Percentiles rank a stretch among this genome's conserved stretches.
Conservation (phyloP, 768 basidiomycete genomes). For the Leccinum variicolor region DNA sequence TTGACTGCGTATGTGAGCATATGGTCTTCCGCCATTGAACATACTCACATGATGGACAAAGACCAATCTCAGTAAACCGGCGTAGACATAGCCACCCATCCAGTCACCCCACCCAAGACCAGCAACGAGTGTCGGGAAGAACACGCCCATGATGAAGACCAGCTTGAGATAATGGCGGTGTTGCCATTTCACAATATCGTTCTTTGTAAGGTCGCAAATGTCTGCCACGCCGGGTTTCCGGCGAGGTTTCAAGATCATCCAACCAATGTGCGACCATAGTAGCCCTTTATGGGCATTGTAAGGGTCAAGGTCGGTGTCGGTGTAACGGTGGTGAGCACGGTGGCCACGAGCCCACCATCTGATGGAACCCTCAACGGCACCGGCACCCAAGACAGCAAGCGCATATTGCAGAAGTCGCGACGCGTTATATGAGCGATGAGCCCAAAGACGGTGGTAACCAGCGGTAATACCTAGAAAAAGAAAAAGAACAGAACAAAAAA, state of each 20-base stretch:
- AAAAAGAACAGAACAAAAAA: conserved; percentile 31
- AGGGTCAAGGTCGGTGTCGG: conserved; percentile 94
- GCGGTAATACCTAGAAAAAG: conserved; percentile 68
- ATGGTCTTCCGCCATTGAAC: background rate
- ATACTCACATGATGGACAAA: conserved; percentile 84
- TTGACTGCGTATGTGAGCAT: conserved; percentile 55
- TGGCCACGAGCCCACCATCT: conserved; percentile 99
- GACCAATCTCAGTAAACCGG: conserved; percentile 69
- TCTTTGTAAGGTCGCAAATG: conserved; percentile 80
- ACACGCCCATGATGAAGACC: conserved; percentile 65
- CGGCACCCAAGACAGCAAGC: conserved; percentile 82
- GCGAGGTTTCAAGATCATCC: conserved; percentile 92
- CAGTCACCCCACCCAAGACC: conserved; percentile 86
- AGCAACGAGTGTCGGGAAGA: conserved; percentile 74
- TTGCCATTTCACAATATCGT: conserved; percentile 81
- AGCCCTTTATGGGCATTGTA: conserved; percentile 92
- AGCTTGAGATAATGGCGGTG: conserved; percentile 74
- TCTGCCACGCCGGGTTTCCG: conserved; percentile 89
- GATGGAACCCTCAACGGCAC: conserved; percentile 95
- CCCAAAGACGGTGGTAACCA: conserved; percentile 97
- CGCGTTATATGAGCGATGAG: conserved; percentile 94
- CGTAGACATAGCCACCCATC: conserved; percentile 82
- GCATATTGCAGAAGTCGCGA: conserved; percentile 79
- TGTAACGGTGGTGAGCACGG: conserved; percentile 96
- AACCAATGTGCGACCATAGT: conserved; percentile 82